These are phyloP conservation scores for Amaranthus palmeri DNA, from an alignment of 148 eudicot species.

Conservation along the genomic window DNA sequence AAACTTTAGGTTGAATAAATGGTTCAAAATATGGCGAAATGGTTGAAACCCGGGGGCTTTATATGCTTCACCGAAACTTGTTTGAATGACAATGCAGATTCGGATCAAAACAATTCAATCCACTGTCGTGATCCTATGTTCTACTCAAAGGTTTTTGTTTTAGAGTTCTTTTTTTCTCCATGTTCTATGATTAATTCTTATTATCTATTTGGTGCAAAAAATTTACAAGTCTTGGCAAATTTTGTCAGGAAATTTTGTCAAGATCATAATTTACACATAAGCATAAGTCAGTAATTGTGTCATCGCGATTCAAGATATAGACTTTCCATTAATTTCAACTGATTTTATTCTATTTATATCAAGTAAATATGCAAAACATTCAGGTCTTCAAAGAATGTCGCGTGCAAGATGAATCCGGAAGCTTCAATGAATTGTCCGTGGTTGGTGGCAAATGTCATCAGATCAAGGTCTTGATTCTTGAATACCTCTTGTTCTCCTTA, in stretches of 20 bases:
- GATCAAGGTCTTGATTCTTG: constrained; percentile 75
- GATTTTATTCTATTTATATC: no score
- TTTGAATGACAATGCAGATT: no score
- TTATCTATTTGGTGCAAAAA: no score
- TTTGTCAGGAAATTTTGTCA: no score
- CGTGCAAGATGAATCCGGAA: constrained; percentile 48
- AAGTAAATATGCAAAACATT: no score
- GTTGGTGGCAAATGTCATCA: constrained; percentile 73
- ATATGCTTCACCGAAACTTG: no score
- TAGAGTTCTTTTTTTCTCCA: background rate
- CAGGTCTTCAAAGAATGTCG: constrained; percentile 83
- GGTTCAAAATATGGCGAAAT: constrained; percentile 60
- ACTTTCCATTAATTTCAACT: no score
- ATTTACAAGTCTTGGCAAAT: no score
- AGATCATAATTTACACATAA: no score
- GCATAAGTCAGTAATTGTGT: no score
- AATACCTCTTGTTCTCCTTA: constrained; percentile 6
- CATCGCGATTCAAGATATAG: no score
- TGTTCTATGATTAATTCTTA: background rate
- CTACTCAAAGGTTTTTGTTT: constrained; percentile 63
- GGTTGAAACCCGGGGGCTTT: constrained; percentile 79
- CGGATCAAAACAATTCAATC: constrained; percentile 55
- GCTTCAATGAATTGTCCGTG: constrained; percentile 70
- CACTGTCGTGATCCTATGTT: constrained; percentile 81
- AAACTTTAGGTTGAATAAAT: constrained; percentile 71